phyloP scores from a whole-genome alignment of 306 rosid species.

The Gillenia trifoliata region DNA sequence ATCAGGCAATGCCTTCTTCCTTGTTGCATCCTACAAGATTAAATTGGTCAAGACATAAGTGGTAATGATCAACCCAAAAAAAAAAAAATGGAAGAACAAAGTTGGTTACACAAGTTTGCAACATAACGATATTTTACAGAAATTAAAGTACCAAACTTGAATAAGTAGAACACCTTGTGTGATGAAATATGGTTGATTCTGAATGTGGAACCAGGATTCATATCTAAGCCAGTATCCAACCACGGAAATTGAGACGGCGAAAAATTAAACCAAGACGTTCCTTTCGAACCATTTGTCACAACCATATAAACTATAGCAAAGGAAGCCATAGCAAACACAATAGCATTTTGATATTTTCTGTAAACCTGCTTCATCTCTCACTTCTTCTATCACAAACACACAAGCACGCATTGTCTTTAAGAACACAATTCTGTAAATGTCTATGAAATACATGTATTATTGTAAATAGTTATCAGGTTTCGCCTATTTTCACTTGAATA shows the following conservation, averaged over 20 bases:
- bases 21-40: conserved; percentile 1
- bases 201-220: neutral
- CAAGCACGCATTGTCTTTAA: no score
- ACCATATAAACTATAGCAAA: conserved; percentile 10
- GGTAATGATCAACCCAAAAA: no score
- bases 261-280: neutral
- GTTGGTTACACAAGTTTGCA: neutral
- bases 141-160: neutral
- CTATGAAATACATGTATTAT: neutral
- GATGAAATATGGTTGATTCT: neutral
- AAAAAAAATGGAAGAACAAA: neutral
- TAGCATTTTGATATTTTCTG: neutral
- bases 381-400: neutral
- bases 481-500: neutral
- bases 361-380: neutral
- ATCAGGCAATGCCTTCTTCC: neutral
- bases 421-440: neutral
- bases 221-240: neutral
- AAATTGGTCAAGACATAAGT: neutral
- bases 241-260: neutral
- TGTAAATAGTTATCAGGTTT: neutral
- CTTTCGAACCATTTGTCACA: neutral
- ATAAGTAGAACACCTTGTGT: neutral
- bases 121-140: neutral
- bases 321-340: conserved; percentile 7